Conservation (phyloP, 495 filamentous ascomycete species). For the Viridothelium virens region DNA sequence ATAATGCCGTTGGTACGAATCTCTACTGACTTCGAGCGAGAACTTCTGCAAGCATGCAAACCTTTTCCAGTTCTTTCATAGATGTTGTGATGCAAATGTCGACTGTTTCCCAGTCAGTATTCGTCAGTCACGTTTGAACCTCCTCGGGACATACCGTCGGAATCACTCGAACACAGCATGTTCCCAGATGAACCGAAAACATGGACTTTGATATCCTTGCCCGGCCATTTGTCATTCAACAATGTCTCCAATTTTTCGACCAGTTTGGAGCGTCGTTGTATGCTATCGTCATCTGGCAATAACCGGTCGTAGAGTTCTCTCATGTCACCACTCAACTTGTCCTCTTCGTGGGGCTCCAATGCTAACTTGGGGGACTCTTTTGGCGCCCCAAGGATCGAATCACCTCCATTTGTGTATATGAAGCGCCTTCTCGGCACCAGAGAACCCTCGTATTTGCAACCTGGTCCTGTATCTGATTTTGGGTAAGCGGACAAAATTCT, state of each 20-base stretch:
- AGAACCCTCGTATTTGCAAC: constrained; percentile 77
- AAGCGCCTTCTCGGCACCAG: constrained; percentile 69
- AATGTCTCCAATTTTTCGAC: constrained; percentile 79
- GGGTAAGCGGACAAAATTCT: constrained; percentile 53
- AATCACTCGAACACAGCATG: constrained; percentile 88
- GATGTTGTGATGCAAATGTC: constrained; percentile 95
- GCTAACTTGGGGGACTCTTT: constrained; percentile 57
- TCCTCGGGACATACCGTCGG: constrained; percentile 63
- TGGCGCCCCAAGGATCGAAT: constrained; percentile 32
- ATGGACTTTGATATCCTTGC: constrained; percentile 78
- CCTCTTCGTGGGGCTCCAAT: constrained; percentile 67
- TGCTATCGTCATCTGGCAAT: constrained; percentile 72
- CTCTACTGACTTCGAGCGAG: constrained; percentile 66
- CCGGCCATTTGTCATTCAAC: constrained; percentile 85
- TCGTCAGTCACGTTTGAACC: constrained; percentile 11
- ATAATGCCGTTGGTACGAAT: constrained; percentile 11
- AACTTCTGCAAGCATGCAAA: constrained; percentile 78
- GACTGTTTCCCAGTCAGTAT: constrained; percentile 45
- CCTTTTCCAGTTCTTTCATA: constrained; percentile 73
- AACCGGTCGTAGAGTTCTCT: constrained; percentile 73
- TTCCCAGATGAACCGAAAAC: constrained; percentile 98
- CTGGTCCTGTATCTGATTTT: constrained; percentile 46
- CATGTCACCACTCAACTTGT: constrained; percentile 71
- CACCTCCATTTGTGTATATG: constrained; percentile 59
- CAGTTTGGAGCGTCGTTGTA: constrained; percentile 62